Evolutionary conservation across 257 asterid genomes (phyloP), one percentile per base, ranked within the genome.

Genomic region (Primulina huaijiensis): DNA sequence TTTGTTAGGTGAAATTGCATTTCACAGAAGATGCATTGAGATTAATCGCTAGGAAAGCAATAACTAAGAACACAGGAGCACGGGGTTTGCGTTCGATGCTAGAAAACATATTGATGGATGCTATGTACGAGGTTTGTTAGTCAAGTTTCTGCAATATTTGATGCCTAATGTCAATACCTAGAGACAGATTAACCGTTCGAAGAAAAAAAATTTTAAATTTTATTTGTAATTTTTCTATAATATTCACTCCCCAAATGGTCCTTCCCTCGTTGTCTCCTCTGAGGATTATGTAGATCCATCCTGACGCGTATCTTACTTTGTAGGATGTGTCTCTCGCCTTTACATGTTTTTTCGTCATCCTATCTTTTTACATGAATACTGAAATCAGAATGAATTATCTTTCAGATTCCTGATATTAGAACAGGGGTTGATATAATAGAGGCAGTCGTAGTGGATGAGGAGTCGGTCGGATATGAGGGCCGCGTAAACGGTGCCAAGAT

Each of bases 51-150:
- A 80, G 81, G 68, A 94, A 86, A 81, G 91, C 99, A 58, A 82
- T 91, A 71, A 78, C 95, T 8, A 94, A 94, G 80, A 94, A 91
- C 69, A 94, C 99, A 0, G 99, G 99, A 50, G 99, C 97, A 74
- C 89, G 99, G 52, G 97, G 99, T 62, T 81, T 91, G 81, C 78
- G 99, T 50, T 81, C 99, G 70, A 87, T 91, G 89, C 62, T 94
- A 83, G 99, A 94, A 82, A 89, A 76, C 31, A 80, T 90, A 50
- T 82, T 94, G 87, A 94, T 91, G 97, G 99, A 94, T 58, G 92
- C 99, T 50, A 94, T 94, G 99, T 94, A 89, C 38, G 99, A 94
- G 99, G 99, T 94, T 72, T 60, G 83, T 67, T 16, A 31, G 64
- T 10, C 19, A 1, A 35, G 23, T 46, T 43, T 46, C 56, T 46